A percentile compares a stretch with the other conserved stretches of the same genome.
Evolutionary conservation across 768 basidiomycete genomes (phyloP).

Genomic region (Holtermannia corniformis): DNA sequence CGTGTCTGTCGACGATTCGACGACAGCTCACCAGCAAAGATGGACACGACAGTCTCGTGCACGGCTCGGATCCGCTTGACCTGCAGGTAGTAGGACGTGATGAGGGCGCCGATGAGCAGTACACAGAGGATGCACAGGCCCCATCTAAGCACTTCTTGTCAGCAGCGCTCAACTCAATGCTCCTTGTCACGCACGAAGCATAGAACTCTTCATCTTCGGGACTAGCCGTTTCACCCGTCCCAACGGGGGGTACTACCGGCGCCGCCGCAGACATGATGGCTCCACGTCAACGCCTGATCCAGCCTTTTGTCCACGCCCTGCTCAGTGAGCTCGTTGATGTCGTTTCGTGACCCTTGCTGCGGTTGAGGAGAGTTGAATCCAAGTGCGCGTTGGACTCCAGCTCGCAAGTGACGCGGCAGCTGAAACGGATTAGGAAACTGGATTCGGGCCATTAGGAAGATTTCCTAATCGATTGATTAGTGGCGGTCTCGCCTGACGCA

Average conservation of each 20-base stretch:
- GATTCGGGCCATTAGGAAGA: no score
- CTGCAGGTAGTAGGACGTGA: constrained; percentile 96
- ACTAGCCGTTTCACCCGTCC: constrained; percentile 17
- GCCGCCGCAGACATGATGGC: neutral
- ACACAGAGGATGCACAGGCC: constrained; percentile 47
- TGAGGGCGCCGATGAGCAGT: constrained; percentile 84
- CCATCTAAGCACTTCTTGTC: constrained; percentile 31
- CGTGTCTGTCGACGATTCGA: neutral
- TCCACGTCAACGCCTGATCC: no score
- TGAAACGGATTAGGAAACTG: no score
- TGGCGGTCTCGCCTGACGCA: no score
- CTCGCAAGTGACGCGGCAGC: no score
- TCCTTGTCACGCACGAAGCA: constrained; percentile 31
- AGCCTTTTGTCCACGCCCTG: no score
- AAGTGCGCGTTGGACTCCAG: no score
- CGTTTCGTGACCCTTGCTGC: no score
- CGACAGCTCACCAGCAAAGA: constrained; percentile 56
- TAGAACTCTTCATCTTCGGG: constrained; percentile 42
- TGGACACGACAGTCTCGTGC: constrained; percentile 91
- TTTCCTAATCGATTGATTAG: no score
- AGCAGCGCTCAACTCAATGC: neutral
- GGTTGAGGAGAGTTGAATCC: no score
- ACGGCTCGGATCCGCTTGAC: constrained; percentile 90
- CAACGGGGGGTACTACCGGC: constrained; percentile 9
- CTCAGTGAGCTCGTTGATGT: no score